phyloP scores from a whole-genome alignment of 768 basidiomycete species.

The Boletellus emodensis region DNA sequence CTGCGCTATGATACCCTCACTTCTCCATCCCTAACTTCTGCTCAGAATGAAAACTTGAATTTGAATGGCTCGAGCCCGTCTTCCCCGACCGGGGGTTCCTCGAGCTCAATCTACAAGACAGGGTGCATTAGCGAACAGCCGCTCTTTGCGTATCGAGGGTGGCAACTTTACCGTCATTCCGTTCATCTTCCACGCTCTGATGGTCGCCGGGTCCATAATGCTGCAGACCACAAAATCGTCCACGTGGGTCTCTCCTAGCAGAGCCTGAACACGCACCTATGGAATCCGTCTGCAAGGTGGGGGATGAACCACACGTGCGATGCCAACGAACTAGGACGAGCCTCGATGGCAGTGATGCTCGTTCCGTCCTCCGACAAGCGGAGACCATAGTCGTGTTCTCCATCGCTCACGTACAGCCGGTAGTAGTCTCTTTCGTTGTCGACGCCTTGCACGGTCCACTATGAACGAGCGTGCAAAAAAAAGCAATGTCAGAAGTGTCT shows the following conservation, averaged over 20 bases:
- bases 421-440: background rate
- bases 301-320: conserved; percentile 6
- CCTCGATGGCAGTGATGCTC: background rate
- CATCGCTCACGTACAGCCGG: conserved; percentile 1
- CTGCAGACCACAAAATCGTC: background rate
- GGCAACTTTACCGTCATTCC: background rate
- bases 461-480: background rate
- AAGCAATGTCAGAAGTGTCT: no score
- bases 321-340: background rate
- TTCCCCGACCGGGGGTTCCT: background rate
- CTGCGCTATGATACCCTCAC: no score
- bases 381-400: background rate
- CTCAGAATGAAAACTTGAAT: conserved; percentile 4
- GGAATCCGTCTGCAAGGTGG: background rate
- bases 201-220: background rate
- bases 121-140: background rate
- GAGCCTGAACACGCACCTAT: background rate
- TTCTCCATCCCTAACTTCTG: no score
- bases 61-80: background rate
- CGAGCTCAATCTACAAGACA: background rate
- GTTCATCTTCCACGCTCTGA: background rate
- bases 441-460: conserved; percentile 6
- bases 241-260: no score
- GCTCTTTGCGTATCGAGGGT: background rate
- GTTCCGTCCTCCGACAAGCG: conserved; percentile 1